phyloP scores from a whole-genome alignment of 257 asterid genomes.

The Ocimum tenuiflorum region DNA sequence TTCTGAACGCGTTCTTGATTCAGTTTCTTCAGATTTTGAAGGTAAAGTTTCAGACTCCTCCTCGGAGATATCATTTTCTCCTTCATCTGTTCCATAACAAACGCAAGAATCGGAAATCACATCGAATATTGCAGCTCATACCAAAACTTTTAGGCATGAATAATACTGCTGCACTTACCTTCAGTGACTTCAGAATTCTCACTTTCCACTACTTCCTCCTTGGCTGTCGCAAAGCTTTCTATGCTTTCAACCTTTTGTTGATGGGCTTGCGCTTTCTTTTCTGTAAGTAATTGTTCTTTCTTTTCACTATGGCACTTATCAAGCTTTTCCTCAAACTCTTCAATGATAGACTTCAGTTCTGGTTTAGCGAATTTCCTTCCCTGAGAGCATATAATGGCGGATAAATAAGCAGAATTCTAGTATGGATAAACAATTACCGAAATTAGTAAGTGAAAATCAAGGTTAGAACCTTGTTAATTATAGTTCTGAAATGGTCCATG shows the following conservation, averaged over 20 bases:
- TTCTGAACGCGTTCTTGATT: slow-evolving; percentile 34
- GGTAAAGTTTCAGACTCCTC: slow-evolving; percentile 24
- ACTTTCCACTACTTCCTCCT: slow-evolving; percentile 43
- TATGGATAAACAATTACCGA: not conserved
- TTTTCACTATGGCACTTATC: slow-evolving; percentile 60
- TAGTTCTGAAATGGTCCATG: slow-evolving; percentile 74
- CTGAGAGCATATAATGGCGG: slow-evolving; percentile 33
- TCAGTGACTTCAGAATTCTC: slow-evolving; percentile 60
- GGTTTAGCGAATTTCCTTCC: slow-evolving; percentile 87
- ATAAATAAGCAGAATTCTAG: not conserved
- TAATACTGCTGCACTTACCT: slow-evolving; percentile 36
- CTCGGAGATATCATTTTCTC: slow-evolving; percentile 31
- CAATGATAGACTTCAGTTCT: slow-evolving; percentile 70
- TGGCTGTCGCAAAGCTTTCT: slow-evolving; percentile 31
- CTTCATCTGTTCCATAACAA: slow-evolving; percentile 47
- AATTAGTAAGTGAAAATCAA: not conserved
- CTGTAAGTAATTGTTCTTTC: slow-evolving; percentile 75
- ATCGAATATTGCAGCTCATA: not conserved
- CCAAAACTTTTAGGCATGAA: not conserved
- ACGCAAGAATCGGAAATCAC: slow-evolving; percentile 1
- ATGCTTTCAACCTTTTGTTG: slow-evolving; percentile 48
- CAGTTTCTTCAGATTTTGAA: too few relatives aligned
- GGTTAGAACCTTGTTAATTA: slow-evolving; percentile 64
- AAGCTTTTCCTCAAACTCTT: slow-evolving; percentile 85
- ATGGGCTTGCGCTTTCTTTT: slow-evolving; percentile 77